Evolutionary conservation across 352 stramenopile genomes (phyloP).

Genomic region (Globisporangium sylvaticum): DNA sequence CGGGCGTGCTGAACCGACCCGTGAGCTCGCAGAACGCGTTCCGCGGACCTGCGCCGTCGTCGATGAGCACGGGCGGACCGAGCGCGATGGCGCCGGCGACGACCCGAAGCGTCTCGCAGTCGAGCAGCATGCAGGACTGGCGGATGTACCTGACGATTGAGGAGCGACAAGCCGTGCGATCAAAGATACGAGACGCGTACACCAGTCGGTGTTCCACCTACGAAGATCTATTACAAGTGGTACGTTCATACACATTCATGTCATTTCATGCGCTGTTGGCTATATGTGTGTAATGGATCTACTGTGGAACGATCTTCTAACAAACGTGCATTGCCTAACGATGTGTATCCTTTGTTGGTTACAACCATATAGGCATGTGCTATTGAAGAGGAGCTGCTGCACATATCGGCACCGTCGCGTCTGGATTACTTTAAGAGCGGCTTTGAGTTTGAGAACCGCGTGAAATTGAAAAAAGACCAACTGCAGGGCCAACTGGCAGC

Average conservation of each 20-base stretch:
- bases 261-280: neutral
- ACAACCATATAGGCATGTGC: constrained; percentile 61
- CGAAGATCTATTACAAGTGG: constrained; percentile 87
- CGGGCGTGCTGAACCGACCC: constrained; percentile 75
- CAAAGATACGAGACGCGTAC: constrained; percentile 86
- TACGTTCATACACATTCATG: constrained; percentile 21
- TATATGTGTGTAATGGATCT: constrained; percentile 7
- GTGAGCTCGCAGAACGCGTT: constrained; percentile 19
- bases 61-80: constrained; percentile 12
- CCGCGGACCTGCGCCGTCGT: constrained; percentile 20
- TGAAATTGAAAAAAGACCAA: constrained; percentile 89
- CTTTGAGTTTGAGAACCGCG: constrained; percentile 89
- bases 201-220: constrained; percentile 80
- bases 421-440: constrained; percentile 90
- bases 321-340: constrained; percentile 5
- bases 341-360: neutral
- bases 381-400: constrained; percentile 87
- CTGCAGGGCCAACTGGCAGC: constrained; percentile 79
- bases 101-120: constrained; percentile 61
- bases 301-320: neutral
- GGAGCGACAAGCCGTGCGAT: constrained; percentile 83
- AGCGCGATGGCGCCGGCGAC: constrained; percentile 25
- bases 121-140: constrained; percentile 79
- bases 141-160: constrained; percentile 90
- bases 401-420: constrained; percentile 84